Conservation (phyloP, 106 monocot genomes). For the Dendrobium officinale region DNA sequence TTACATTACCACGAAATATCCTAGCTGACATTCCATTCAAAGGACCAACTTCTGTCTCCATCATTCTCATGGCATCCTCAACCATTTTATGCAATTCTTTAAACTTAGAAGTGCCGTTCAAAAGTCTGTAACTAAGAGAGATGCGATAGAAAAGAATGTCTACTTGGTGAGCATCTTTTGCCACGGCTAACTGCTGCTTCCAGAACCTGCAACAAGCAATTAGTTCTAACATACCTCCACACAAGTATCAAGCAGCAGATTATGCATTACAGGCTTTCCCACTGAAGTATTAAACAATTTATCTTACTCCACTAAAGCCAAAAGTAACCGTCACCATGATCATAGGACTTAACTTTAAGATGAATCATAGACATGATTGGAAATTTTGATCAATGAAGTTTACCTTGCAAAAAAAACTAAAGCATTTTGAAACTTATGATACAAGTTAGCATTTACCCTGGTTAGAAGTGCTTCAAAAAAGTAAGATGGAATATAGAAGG, state of each 20-base stretch:
- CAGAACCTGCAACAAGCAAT: constrained; percentile 3
- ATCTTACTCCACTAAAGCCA: background rate
- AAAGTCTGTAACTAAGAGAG: constrained; percentile 47
- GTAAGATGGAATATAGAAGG: background rate
- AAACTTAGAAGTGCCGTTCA: constrained; percentile 51
- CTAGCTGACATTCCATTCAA: constrained; percentile 60
- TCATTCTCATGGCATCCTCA: constrained; percentile 44
- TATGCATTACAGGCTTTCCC: background rate
- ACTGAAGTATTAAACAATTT: background rate
- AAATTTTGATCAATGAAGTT: too few relatives aligned
- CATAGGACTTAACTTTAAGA: background rate
- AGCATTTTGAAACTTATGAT: too few relatives aligned
- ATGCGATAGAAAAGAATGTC: constrained; percentile 67
- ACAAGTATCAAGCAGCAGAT: background rate
- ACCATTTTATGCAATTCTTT: constrained; percentile 60
- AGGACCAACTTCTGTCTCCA: constrained; percentile 73
- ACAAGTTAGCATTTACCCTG: too few relatives aligned
- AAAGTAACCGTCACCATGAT: background rate
- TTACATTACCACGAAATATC: constrained; percentile 71
- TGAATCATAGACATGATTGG: background rate
- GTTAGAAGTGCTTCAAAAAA: background rate
- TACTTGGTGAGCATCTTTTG: constrained; percentile 74
- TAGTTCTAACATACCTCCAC: background rate
- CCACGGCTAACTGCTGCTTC: constrained; percentile 48
- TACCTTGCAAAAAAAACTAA: too few relatives aligned